These are phyloP conservation scores for Akanthomyces dipterigenus DNA, from an alignment of 2,329 filamentous ascomycete species.

Conservation along the genomic window DNA sequence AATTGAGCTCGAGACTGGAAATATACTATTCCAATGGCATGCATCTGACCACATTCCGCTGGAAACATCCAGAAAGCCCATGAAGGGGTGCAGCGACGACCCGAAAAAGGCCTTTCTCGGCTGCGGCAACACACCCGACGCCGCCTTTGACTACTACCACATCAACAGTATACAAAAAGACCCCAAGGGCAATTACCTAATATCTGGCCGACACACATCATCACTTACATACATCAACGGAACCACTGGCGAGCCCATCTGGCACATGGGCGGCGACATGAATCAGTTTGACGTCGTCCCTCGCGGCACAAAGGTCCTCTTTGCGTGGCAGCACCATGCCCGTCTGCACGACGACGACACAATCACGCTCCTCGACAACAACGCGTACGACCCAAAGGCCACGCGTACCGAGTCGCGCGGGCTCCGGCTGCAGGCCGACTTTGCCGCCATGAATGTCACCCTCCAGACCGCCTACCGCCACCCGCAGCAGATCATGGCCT, in stretches of 20 bases:
- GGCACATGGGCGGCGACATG: constrained; percentile 42
- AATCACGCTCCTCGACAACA: constrained; percentile 47
- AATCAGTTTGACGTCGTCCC: constrained; percentile 28
- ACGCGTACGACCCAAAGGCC: constrained; percentile 28
- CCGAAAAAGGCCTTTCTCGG: constrained; percentile 8
- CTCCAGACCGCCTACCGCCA: constrained; percentile 40
- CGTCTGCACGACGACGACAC: constrained; percentile 35
- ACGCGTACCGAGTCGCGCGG: constrained; percentile 30
- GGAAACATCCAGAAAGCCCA: neutral
- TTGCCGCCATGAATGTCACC: constrained; percentile 34
- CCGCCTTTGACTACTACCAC: constrained; percentile 47
- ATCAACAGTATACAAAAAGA: constrained; percentile 49
- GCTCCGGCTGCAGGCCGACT: constrained; percentile 38
- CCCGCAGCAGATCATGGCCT: constrained; percentile 40
- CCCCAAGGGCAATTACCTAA: constrained; percentile 39
- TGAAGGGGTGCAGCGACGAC: constrained; percentile 12
- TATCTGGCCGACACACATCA: constrained; percentile 42
- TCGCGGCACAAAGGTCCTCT: constrained; percentile 25
- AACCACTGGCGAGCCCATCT: constrained; percentile 39
- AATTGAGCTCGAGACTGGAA: constrained; percentile 40
- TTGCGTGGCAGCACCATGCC: constrained; percentile 45
- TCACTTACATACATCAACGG: constrained; percentile 39
- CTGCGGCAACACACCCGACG: constrained; percentile 18
- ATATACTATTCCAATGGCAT: constrained; percentile 39
- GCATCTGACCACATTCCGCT: constrained; percentile 19